These are phyloP conservation scores for Hydnum rufescens DNA, from an alignment of 768 basidiomycete genomes.

Conservation along the genomic window DNA sequence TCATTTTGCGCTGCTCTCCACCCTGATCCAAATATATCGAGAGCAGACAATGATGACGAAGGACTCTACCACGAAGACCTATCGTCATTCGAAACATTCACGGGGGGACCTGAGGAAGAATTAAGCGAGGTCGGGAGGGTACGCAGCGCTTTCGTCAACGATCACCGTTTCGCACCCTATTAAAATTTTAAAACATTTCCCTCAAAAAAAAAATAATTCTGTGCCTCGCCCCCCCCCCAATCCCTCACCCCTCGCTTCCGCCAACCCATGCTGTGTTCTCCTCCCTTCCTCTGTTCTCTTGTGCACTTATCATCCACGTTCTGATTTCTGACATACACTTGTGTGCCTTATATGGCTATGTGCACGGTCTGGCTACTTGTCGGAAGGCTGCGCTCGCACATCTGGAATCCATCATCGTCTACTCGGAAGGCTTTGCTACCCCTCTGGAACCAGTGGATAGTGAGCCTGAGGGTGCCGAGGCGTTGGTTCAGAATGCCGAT, in stretches of 20 bases:
- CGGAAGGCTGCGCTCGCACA: conserved; percentile 60
- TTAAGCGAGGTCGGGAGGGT: conserved; percentile 80
- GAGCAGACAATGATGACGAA: conserved; percentile 33
- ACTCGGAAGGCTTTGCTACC: too few species aligned
- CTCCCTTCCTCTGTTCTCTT: conserved; percentile 11
- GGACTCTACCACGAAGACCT: conserved; percentile 33
- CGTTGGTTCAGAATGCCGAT: too few species aligned
- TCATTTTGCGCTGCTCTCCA: conserved; percentile 72
- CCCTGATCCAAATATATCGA: conserved; percentile 33
- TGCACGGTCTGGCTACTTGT: too few species aligned
- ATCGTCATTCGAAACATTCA: conserved; percentile 29
- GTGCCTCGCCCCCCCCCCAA: background rate
- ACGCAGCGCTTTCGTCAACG: conserved; percentile 71
- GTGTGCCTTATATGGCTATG: too few species aligned
- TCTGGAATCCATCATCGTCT: conserved; percentile 61
- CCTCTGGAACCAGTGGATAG: too few species aligned
- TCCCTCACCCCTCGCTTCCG: conserved; percentile 12
- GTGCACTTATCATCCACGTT: background rate
- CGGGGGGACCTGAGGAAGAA: conserved; percentile 44
- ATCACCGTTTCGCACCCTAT: conserved; percentile 68
- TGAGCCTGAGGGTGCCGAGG: too few species aligned
- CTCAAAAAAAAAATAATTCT: background rate
- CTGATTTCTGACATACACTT: too few species aligned
- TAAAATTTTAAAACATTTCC: conserved; percentile 25
- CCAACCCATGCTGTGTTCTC: conserved; percentile 11